Evolutionary conservation across 352 stramenopile species (phyloP), one percentile per base, ranked within the genome.

Genomic region (Globisporangium heterothallicum): DNA sequence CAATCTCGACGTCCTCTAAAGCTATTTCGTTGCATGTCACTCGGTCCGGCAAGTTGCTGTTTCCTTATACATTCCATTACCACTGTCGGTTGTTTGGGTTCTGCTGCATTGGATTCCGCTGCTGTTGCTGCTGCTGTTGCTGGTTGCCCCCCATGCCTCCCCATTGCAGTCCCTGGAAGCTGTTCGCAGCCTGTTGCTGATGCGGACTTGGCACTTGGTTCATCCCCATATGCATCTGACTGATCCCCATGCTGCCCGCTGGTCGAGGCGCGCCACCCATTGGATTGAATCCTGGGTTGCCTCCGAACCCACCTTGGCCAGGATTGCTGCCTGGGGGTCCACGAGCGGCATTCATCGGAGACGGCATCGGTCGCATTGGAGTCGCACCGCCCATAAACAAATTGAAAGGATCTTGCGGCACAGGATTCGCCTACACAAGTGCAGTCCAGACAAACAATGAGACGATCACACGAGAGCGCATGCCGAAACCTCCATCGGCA

Each of bases 91-190:
- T 63, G 47, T 58, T 72, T 27, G 61, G 61, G 43, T 84, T 86
- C 43, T 60, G 63, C 34, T 62, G 61, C 68, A 77, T 77, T 30
- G 66, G 68, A 64, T 86, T 88, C 43, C 78, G 65, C 44, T 75
- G 76, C 32, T 74, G 74, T 26, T 62, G 66, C 42, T 75, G 73
- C 45, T 63, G 66, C 40, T 74, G 71, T 54, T 79, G 68, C 36
- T 73, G 71, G 21, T 54, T 54, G 22, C 54, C 54, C 9, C 77
- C 77, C 81, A 92, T 92, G 35, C 81, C 81, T 48, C 87, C 77
- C 81, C 81, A 92, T 48, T 92, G 80, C 8, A 92, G 66, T 26
- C 80, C 80, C 42, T 87, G 76, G 75, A 92, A 92, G 56, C 81
- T 88, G 75, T 89, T 86, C 50, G 74, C 66, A 46, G 74, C 59